Evolutionary conservation across 106 monocot genomes (phyloP).

Genomic region (Dactylorhiza incarnata): DNA sequence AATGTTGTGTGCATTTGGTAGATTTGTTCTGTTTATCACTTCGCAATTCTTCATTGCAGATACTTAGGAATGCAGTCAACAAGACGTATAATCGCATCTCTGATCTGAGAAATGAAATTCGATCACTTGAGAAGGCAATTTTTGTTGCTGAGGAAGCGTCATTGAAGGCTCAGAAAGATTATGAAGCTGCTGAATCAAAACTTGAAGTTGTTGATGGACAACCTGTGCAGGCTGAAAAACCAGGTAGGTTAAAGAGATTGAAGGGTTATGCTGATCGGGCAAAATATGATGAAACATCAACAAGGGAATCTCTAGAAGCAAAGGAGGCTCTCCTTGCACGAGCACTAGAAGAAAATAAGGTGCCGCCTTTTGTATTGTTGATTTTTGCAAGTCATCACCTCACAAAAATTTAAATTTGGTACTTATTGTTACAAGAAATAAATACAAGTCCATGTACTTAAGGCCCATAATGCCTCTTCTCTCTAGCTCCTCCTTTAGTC

Average conservation of each 20-base stretch:
- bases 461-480: too few relatives aligned
- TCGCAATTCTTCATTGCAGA: conserved; percentile 23
- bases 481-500: too few relatives aligned
- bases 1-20: too few relatives aligned
- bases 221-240: conserved; percentile 62
- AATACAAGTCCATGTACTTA: too few relatives aligned
- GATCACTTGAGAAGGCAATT: conserved; percentile 31
- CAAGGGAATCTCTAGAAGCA: conserved; percentile 60
- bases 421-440: too few relatives aligned
- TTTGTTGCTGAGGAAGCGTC: conserved; percentile 33
- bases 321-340: conserved; percentile 71
- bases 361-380: conserved; percentile 11
- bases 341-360: conserved; percentile 90
- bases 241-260: conserved; percentile 71
- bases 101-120: conserved; percentile 54
- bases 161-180: conserved; percentile 41
- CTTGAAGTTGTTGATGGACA: conserved; percentile 69
- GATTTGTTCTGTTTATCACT: background rate
- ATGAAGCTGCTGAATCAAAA: conserved; percentile 64
- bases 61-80: conserved; percentile 76
- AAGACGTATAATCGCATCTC: conserved; percentile 88
- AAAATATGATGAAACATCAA: conserved; percentile 37
- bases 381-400: background rate
- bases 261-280: conserved; percentile 51
- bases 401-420: background rate